Conservation (phyloP, 106 monocot genomes). For the Xerophyta viscosa region DNA sequence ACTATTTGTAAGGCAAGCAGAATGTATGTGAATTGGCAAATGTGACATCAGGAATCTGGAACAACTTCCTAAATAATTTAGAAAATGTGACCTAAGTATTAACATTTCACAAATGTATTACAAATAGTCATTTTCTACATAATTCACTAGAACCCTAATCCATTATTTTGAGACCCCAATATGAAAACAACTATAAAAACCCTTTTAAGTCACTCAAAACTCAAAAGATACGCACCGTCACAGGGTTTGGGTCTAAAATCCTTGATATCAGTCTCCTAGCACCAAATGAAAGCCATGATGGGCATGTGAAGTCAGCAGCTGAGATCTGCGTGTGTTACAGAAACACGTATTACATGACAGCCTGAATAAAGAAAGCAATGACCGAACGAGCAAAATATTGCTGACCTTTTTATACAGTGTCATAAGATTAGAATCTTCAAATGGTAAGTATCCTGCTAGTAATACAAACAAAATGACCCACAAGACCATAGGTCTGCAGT, state of each 20-base stretch:
- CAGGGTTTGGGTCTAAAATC: constrained; percentile 80
- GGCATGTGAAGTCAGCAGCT: constrained; percentile 60
- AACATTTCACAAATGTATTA: no score
- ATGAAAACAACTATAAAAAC: no score
- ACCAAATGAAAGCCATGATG: constrained; percentile 75
- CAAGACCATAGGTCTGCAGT: constrained; percentile 93
- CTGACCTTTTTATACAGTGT: constrained; percentile 79
- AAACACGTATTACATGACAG: not conserved
- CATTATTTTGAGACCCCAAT: no score
- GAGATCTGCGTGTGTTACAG: constrained; percentile 45
- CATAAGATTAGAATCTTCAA: constrained; percentile 80
- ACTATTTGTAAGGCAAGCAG: no score
- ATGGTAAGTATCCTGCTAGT: constrained; percentile 94
- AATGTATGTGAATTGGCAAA: no score
- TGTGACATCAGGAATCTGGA: no score
- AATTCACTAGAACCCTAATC: no score
- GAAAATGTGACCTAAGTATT: no score
- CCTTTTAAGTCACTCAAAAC: no score
- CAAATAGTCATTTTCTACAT: no score
- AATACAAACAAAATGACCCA: constrained; percentile 83
- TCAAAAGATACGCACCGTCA: constrained; percentile 36
- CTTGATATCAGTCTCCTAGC: constrained; percentile 57
- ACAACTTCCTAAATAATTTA: no score
- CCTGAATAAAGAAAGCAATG: not conserved
- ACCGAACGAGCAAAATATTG: not conserved